Conservation (phyloP, 1,284 basidiomycete species). For the Rhodotorula sp. region DNA sequence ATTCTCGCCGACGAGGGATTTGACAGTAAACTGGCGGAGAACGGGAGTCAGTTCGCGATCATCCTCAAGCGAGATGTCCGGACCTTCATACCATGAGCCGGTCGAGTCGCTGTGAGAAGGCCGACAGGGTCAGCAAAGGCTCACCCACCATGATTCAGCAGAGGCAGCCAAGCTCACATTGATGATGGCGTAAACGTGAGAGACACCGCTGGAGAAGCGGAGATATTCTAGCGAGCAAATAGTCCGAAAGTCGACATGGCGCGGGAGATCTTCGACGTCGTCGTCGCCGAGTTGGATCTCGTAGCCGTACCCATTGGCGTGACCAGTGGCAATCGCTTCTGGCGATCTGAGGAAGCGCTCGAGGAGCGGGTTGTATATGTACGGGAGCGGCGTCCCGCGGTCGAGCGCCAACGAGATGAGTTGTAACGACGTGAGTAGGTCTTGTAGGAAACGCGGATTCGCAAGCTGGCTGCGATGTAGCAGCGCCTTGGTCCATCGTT, state of each 20-base stretch:
- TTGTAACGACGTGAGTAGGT: conserved; percentile 26
- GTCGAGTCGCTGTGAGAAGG: conserved; percentile 21
- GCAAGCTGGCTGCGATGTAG: conserved; percentile 36
- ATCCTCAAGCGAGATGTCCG: neutral
- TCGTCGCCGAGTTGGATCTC: conserved; percentile 29
- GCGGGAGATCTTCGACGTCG: conserved; percentile 32
- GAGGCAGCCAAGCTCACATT: conserved; percentile 14
- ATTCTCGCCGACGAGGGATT: conserved; percentile 37
- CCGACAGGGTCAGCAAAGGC: neutral
- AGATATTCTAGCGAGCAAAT: conserved; percentile 41
- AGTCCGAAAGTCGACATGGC: conserved; percentile 36
- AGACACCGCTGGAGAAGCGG: conserved; percentile 35
- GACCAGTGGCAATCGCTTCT: conserved; percentile 25
- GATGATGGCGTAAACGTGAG: conserved; percentile 31
- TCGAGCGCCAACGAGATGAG: conserved; percentile 29
- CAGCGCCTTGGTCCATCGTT: conserved; percentile 36
- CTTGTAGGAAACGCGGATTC: conserved; percentile 34
- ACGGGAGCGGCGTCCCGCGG: conserved; percentile 27
- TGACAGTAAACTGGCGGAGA: conserved; percentile 31
- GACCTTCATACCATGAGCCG: conserved; percentile 27
- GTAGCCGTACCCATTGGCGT: conserved; percentile 20
- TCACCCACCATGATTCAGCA: neutral
- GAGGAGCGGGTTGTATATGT: conserved; percentile 35
- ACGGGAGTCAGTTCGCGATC: neutral
- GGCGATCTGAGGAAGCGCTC: conserved; percentile 37